phyloP scores from a whole-genome alignment of 2,329 filamentous ascomycete genomes.

The Thyridium curvatum region DNA sequence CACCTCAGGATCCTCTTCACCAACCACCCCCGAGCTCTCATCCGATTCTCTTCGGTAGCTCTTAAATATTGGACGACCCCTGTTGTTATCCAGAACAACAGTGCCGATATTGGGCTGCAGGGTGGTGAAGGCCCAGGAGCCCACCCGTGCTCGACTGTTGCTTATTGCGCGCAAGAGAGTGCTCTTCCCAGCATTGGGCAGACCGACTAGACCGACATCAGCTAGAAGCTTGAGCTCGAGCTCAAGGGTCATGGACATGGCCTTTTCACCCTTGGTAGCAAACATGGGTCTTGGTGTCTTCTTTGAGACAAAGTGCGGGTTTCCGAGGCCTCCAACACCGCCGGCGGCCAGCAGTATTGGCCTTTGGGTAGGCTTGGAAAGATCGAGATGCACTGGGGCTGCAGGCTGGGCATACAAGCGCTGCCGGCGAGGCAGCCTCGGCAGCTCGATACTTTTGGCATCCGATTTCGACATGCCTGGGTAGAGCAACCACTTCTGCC shows the following conservation, averaged over 20 bases:
- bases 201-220: conserved; percentile 87
- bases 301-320: conserved; percentile 83
- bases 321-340: conserved; percentile 83
- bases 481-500: conserved; percentile 80
- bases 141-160: conserved; percentile 82
- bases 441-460: conserved; percentile 47
- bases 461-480: conserved; percentile 69
- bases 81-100: conserved; percentile 83
- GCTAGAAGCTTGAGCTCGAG: conserved; percentile 92
- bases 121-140: conserved; percentile 95
- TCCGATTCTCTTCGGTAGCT: conserved; percentile 33
- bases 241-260: conserved; percentile 72
- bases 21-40: conserved; percentile 29
- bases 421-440: conserved; percentile 43
- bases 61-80: conserved; percentile 58
- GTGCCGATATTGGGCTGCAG: conserved; percentile 89
- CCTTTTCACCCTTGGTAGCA: conserved; percentile 78
- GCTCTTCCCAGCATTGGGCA: conserved; percentile 95
- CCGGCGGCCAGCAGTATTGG: conserved; percentile 84
- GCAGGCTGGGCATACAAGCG: conserved; percentile 61
- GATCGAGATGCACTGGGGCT: conserved; percentile 65
- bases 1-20: conserved; percentile 37
- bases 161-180: conserved; percentile 83
- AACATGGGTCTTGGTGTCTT: conserved; percentile 74
- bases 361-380: conserved; percentile 69